Evolutionary conservation across 192 early-diverging fungal species (phyloP), one percentile per base, ranked within the genome.

Genomic region (Coemansia guatemalensis): DNA sequence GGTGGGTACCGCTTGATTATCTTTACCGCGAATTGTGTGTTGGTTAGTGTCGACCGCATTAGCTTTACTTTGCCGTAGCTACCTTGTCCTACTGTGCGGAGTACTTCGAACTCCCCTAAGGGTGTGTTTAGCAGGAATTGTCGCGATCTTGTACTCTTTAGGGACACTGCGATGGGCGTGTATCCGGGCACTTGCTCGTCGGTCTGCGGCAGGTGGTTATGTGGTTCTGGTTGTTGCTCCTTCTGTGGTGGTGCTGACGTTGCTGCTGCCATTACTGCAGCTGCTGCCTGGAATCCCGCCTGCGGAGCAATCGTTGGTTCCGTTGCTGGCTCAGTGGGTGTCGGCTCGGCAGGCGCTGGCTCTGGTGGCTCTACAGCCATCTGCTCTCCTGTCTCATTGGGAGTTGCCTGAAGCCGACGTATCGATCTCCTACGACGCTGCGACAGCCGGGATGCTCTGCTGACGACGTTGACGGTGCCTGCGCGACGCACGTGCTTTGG

Each of bases 11-110:
- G 82, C 29, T 69, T 65, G 65, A 83, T 77, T 25, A 83, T 83
- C 58, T 83, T 83, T 27, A 83, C 82, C 0, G 82, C 82, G 24
- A 76, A 69, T n/a, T 73, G 73, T 68, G 75, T 69, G 39, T 64
- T 21, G 12, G 69, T 80, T 48, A 83, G 67, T n/a, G 77, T 69
- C 11, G 71, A 74, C 22, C 74, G 70, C 67, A 80, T 77, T 26
- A 83, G 74, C 58, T 80, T 79, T 56, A 83, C 82, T 51, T 83
- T 83, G 58, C 82, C 82, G 68, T 83, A 83, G 71, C 77, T 80
- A 48, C 82, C 82, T 53, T 79, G 77, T 3, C 82, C 82, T 20
- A 83, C 59, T 3, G 74, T 77, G 0, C 69, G 53, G 24, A 64
- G 52, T 0, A 83, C 58, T 33, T 80, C 71, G 48, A 77, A 83